Evolutionary conservation across 441 rosid species (phyloP), one percentile per base, ranked within the genome.

Genomic region (Corymbia calophylla): DNA sequence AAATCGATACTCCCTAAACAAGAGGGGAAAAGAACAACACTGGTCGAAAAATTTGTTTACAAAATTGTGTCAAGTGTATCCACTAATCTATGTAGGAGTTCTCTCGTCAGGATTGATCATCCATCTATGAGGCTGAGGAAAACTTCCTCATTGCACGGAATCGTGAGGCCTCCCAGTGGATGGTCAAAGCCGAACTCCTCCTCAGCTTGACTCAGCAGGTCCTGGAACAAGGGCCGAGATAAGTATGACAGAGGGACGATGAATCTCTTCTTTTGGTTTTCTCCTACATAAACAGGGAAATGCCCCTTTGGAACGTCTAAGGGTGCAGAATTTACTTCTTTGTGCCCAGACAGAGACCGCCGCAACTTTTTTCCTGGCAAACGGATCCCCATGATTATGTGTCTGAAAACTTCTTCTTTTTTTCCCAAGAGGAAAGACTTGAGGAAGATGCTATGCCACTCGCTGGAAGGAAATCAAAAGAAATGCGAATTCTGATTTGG

Each of bases 111-210:
- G 73, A n/a, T n/a, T 11, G 48, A 35, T 70, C 47, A 70, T 70
- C 25, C 14, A 21, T 70, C 27, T 32, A 66, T 86, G 3, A 53
- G 84, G 27, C 70, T 47, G 27, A 84, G 80, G 62, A 87, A 90
- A n/a, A 58, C 51, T 17, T 91, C 92, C 62, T 94, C 93, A 62
- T 90, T 89, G 66, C 96, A 94, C 16, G 95, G 95, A 86, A 94
- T 91, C 3, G 93, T 93, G 56, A 94, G 91, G 85, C 93, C 94
- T 1, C 95, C 95, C 92, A 91, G 93, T 3, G 94, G 94, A 82
- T 94, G 93, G 88, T 93, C 87, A 49, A 91, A 93, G n/a, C 94
- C 94, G 4, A 92, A 94, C 62, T 94, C 94, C 89, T 94, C 94
- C 89, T 93, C 94, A 0, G 93, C 93, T 54, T 88, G 86, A 87